Evolutionary conservation across 2,329 filamentous ascomycete genomes (phyloP), one percentile per base, ranked within the genome.

Genomic region (Colletotrichum nymphaeae): DNA sequence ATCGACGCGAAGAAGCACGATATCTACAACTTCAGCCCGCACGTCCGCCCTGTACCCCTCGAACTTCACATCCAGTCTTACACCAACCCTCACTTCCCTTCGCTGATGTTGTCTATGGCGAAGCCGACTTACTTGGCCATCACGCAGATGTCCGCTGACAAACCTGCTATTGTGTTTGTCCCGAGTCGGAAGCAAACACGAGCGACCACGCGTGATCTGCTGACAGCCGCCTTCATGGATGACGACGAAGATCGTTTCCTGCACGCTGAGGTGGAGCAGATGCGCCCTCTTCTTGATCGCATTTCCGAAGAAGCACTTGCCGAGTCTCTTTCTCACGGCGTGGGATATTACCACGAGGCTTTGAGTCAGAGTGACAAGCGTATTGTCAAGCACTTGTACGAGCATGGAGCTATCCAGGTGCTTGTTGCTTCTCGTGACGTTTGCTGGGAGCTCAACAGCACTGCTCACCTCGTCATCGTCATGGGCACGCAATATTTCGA

Each of bases 401-500:
- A 91, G 72, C 93, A 95, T 67, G 95, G 95, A 55, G 95, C 95
- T 5, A 94, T 98, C 49, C 96, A 98, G 78, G 93, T 98, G 2
- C 87, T 98, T 77, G 85, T 91, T 62, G 89, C 89, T 28, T 91
- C 89, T 69, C 91, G 97, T 66, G 96, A 99, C 83, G 95, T 97
- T 63, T 98, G 95, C 84, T 99, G 97, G 96, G 96, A 98, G 83
- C 87, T 99, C 66, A 92, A 97, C 76, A 92, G 92, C 79, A 94
- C 91, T 1, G 95, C 96, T 4, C 95, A 98, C 80, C 87, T 99
- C 16, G 95, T 98, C 16, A 90, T 99, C 60, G 92, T 99, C 37
- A 98, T 99, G 95, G 95, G 95, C 19, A 99, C 97, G 1, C 97
- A 99, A 80, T 98, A 95, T 84, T 99, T 96, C 76, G 97, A 99